A percentile compares a stretch with the other conserved stretches of the same genome.
These are phyloP conservation scores for Anthracocystis panici-leucophaei DNA, from an alignment of 1,284 basidiomycete genomes.

Conservation along the genomic window DNA sequence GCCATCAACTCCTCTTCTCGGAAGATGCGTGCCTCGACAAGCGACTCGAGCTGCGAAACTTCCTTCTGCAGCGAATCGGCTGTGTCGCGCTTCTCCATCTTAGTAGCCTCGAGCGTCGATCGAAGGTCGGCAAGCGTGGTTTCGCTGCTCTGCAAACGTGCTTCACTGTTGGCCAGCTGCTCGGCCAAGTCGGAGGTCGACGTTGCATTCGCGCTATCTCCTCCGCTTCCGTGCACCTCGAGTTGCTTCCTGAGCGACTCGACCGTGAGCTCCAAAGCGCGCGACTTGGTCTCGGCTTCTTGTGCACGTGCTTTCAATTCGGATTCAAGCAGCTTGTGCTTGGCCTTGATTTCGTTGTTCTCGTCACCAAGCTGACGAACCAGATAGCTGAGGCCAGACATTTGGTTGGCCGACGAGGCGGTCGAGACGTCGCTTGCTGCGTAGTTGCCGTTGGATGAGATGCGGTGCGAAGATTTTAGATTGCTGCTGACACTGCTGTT, in stretches of 20 bases:
- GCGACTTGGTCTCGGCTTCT: slow-evolving; percentile 79
- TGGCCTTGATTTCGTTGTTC: slow-evolving; percentile 76
- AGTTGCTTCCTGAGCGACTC: slow-evolving; percentile 76
- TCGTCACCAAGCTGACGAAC: slow-evolving; percentile 88
- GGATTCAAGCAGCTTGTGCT: slow-evolving; percentile 77
- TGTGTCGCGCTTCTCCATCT: slow-evolving; percentile 58
- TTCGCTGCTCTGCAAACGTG: slow-evolving; percentile 72
- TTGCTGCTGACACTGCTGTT: slow-evolving; percentile 27
- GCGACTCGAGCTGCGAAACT: slow-evolving; percentile 60
- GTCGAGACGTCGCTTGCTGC: slow-evolving; percentile 74
- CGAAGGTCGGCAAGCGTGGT: slow-evolving; percentile 67
- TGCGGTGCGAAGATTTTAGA: slow-evolving; percentile 60
- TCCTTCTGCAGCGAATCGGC: slow-evolving; percentile 54
- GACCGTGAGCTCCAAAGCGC: slow-evolving; percentile 80
- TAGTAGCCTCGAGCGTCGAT: slow-evolving; percentile 62
- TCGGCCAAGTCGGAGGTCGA: slow-evolving; percentile 55
- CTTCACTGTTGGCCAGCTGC: slow-evolving; percentile 44
- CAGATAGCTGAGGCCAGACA: slow-evolving; percentile 76
- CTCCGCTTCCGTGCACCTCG: slow-evolving; percentile 69
- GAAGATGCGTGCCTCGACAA: slow-evolving; percentile 64
- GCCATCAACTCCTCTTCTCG: slow-evolving; percentile 60
- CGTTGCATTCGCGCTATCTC: slow-evolving; percentile 67
- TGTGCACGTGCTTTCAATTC: slow-evolving; percentile 78
- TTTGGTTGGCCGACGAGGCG: slow-evolving; percentile 75
- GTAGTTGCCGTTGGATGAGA: slow-evolving; percentile 67